Evolutionary conservation across 352 stramenopile genomes (phyloP), one percentile per base, ranked within the genome.

Genomic region (Pythium brachiatum): DNA sequence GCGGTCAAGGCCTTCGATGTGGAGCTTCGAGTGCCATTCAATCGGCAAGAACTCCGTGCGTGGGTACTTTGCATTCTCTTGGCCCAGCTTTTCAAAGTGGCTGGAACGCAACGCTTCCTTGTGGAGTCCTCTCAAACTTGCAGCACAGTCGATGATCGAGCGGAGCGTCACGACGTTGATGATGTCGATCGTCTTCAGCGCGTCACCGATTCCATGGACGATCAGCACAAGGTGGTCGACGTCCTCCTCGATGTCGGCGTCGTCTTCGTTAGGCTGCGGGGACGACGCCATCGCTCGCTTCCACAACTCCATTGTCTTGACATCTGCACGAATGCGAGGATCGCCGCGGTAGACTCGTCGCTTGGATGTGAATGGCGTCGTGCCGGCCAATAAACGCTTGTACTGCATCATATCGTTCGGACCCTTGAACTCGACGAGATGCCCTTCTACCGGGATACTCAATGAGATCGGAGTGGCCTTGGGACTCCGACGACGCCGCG

Each of bases 121-220:
- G 53, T 94, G 87, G 36, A 94, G 46, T 15, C 76, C 66, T 2
- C 84, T 78, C 11, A 94, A 64, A 27, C 74, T 92, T 20, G 83
- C 85, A 0, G 83, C 75, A 44, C 79, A 93, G 64, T 94, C 86
- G 26, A 93, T 87, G 64, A 95, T 94, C 21, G 83, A 92, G 8
- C 84, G 79, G 29, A 93, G 60, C 26, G 79, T 90, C 51, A 91
- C 81, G 15, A 94, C 83, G 47, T 94, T 94, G 62, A 94, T 90
- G 15, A 92, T 67, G 58, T 95, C 84, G 48, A 91, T 84, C 20
- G 83, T 95, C 73, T 91, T 93, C 16, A 95, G 66, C 18, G 88
- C 85, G 44, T 96, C 89, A n/a, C 89, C 89, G 32, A 97, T 96
- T 21, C 89, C 89, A 57, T 97, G 89, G 3, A 97, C 85, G 29